Evolutionary conservation across 2,329 filamentous ascomycete genomes (phyloP), one percentile per base, ranked within the genome.

Genomic region (Colletotrichum musicola): DNA sequence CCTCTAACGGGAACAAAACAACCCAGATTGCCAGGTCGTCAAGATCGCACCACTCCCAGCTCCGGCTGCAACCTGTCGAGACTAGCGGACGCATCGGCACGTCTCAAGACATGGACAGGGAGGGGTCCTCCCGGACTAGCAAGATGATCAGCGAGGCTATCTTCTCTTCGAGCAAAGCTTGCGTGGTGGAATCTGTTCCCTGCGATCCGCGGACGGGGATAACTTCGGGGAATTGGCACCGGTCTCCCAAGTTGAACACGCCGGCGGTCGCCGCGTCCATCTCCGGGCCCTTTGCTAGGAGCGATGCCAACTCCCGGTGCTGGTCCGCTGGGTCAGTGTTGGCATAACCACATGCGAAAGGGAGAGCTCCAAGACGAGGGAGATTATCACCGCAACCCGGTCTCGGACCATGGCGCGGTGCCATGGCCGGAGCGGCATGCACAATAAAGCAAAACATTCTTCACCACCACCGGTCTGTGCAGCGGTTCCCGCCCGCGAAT

Each of bases 71-170:
- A 16, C 46, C 27, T 27, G 12, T 51, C 22, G 22, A 18, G 49
- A 51, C 12, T 25, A 46, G 20, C 46, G 35, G 38, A 35, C n/a
- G 22, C 49, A 25, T 12, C 60, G 50, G 40, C 60, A 49, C 51
- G 40, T 47, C 27, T 46, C 58, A 16, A 66, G 63, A 54, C 50
- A 66, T 66, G 62, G 55, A 61, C 62, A 69, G 66, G 66, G 66
- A 69, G 66, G 54, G 27, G 12, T 35, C 62, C 38, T 46, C 42
- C 40, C 16, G 12, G 30, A 35, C 54, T 18, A 35, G 30, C 30
- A 35, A 2, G 30, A 35, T 30, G 30, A 64, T 60, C 16, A 44
- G 22, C 38, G 27, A 38, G 38, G 16, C 18, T 7, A 27, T 55
- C 20, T 12, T 68, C 35, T 60, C 42, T 40, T 55, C 0, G 18